A percentile compares a stretch with the other conserved stretches of the same genome.
These are phyloP conservation scores for Mortierella polycephala DNA, from an alignment of 371 early-diverging fungal species.

Conservation along the genomic window DNA sequence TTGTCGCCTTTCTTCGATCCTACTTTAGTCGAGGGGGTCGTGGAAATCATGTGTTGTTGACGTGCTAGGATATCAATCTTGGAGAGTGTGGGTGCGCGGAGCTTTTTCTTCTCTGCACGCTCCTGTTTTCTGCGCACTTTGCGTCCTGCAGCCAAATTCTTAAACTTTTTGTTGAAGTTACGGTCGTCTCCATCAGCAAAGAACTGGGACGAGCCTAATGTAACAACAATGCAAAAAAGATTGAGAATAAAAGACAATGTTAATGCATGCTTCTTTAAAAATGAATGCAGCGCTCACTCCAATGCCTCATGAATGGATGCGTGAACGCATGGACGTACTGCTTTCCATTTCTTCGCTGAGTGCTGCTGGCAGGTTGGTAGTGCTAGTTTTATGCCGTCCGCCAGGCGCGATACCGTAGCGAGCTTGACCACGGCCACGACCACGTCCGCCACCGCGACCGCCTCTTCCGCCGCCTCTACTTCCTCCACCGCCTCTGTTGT, in stretches of 20 bases:
- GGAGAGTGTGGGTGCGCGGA: conserved; percentile 50
- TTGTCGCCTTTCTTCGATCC: conserved; percentile 1
- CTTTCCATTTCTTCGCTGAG: conserved; percentile 47
- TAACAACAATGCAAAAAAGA: neutral
- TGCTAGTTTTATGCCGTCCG: conserved; percentile 43
- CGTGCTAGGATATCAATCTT: conserved; percentile 44
- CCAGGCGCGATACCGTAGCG: conserved; percentile 40
- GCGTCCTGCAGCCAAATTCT: conserved; percentile 55
- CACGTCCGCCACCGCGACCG: conserved; percentile 28
- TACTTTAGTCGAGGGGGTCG: neutral
- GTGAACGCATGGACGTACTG: conserved; percentile 12
- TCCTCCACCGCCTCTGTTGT: conserved; percentile 37
- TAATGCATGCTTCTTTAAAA: neutral
- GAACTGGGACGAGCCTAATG: conserved; percentile 32
- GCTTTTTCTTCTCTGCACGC: conserved; percentile 60
- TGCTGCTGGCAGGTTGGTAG: conserved; percentile 46
- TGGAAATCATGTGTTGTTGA: conserved; percentile 49
- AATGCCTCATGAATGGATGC: neutral
- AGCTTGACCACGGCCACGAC: conserved; percentile 32
- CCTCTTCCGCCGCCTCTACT: conserved; percentile 21
- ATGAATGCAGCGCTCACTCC: no score
- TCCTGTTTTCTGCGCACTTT: conserved; percentile 62
- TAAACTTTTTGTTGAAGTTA: conserved; percentile 58
- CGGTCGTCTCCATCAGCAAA: conserved; percentile 55
- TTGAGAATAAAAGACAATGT: neutral